These are phyloP conservation scores for Aspergillus indologenus DNA, from an alignment of 495 filamentous ascomycete species.

Conservation along the genomic window DNA sequence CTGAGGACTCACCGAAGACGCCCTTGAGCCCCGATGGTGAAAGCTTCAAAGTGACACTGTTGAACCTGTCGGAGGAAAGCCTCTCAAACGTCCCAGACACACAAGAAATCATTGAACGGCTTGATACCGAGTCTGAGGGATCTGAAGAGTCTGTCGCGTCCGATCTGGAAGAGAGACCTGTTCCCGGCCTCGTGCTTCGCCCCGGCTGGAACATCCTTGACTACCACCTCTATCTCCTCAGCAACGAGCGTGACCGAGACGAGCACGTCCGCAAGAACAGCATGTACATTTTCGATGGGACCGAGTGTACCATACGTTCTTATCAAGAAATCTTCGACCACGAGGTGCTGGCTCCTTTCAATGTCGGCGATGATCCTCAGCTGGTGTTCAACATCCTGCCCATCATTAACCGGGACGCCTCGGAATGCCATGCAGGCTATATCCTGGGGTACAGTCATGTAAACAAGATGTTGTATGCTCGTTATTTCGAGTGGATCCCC, in stretches of 20 bases:
- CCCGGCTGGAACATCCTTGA: constrained; percentile 34
- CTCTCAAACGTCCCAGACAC: not conserved
- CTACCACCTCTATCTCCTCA: constrained; percentile 34
- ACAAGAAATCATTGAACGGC: not conserved
- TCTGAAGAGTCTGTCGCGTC: not conserved
- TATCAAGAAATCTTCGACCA: constrained; percentile 24
- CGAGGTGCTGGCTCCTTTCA: constrained; percentile 3
- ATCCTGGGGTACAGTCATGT: constrained; percentile 32
- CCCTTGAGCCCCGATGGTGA: not conserved
- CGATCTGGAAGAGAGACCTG: not conserved
- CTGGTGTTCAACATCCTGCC: constrained; percentile 31
- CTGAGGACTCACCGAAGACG: too few species aligned
- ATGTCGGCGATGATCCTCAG: constrained; percentile 15
- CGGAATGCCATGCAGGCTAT: constrained; percentile 21
- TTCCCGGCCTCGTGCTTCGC: constrained; percentile 17
- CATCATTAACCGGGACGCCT: constrained; percentile 16
- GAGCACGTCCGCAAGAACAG: constrained; percentile 14
- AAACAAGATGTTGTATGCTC: constrained; percentile 24
- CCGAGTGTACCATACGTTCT: constrained; percentile 24
- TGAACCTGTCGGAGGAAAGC: not conserved
- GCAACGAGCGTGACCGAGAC: constrained; percentile 22
- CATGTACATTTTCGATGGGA: constrained; percentile 25
- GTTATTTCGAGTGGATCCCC: constrained; percentile 27
- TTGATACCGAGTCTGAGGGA: not conserved
- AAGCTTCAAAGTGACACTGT: not conserved